Evolutionary conservation across 169 alveolate species (phyloP).

Genomic region (Eimeria necatrix): DNA sequence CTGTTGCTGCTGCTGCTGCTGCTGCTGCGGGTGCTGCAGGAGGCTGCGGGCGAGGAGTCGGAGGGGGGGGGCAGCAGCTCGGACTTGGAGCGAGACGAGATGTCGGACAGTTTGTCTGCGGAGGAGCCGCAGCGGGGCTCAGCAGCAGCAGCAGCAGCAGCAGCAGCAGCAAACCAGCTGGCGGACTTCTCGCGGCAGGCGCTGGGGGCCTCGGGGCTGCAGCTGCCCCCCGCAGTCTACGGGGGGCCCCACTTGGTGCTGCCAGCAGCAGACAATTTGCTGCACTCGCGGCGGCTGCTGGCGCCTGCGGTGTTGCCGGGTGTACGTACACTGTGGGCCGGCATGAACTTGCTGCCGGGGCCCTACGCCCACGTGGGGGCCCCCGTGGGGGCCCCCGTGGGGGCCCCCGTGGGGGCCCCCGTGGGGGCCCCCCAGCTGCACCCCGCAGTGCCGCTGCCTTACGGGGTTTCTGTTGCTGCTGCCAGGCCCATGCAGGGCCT

Average conservation of each 20-base stretch:
- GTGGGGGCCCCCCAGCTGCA: conserved; percentile 24
- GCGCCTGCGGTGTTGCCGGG: neutral
- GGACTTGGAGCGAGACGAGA: neutral
- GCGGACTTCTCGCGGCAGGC: neutral
- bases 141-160: neutral
- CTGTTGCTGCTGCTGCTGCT: no score
- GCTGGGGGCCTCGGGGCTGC: neutral
- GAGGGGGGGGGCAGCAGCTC: neutral
- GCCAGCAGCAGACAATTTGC: neutral
- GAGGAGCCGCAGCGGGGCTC: neutral
- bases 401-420: no score
- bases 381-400: no score
- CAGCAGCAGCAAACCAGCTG: neutral
- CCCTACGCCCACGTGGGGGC: neutral
- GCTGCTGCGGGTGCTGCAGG: no score
- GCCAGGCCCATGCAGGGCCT: conserved; percentile 17
- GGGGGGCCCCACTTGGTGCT: neutral
- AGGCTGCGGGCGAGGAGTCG: neutral
- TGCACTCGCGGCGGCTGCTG: neutral
- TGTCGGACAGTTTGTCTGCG: neutral
- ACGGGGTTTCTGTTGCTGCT: neutral
- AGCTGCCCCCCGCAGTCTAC: neutral
- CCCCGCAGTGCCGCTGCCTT: conserved; percentile 9
- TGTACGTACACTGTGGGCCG: neutral
- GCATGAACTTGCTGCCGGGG: neutral